phyloP scores from a whole-genome alignment of 495 filamentous ascomycete species.

The Lasiosphaeria ovina region DNA sequence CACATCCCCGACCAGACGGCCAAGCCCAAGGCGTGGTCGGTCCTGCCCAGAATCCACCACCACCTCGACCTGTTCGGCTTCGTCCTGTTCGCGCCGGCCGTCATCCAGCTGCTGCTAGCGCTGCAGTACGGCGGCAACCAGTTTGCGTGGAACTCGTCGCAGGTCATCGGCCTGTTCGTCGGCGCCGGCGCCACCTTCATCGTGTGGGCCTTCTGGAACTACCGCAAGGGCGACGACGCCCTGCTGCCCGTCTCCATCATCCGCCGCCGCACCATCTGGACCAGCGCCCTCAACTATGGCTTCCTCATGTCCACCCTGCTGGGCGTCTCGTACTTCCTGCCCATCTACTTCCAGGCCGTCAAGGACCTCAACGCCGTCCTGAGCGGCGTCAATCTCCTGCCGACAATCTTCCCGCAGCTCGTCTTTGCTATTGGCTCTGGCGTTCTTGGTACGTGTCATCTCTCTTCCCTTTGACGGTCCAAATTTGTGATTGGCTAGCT shows the following conservation, averaged over 20 bases:
- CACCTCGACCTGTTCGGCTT: conserved; percentile 66
- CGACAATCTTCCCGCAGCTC: conserved; percentile 34
- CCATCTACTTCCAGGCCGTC: conserved; percentile 37
- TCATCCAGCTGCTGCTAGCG: conserved; percentile 67
- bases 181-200: conserved; percentile 57
- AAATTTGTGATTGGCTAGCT: neutral
- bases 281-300: conserved; percentile 45
- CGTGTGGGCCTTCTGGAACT: conserved; percentile 56
- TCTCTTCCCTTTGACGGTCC: neutral
- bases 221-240: conserved; percentile 60
- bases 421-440: conserved; percentile 52
- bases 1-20: conserved; percentile 43
- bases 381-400: conserved; percentile 51
- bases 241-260: conserved; percentile 66
- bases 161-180: conserved; percentile 66
- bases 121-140: conserved; percentile 75
- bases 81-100: conserved; percentile 59
- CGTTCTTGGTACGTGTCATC: conserved; percentile 20
- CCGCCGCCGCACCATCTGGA: conserved; percentile 60
- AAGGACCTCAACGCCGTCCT: conserved; percentile 45
- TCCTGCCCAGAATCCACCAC: conserved; percentile 31
- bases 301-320: conserved; percentile 56
- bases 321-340: conserved; percentile 50
- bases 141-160: conserved; percentile 59
- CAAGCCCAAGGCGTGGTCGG: conserved; percentile 30